phyloP scores from a whole-genome alignment of 176 grass and related monocot genomes.

The Rhynchospora breviuscula region DNA sequence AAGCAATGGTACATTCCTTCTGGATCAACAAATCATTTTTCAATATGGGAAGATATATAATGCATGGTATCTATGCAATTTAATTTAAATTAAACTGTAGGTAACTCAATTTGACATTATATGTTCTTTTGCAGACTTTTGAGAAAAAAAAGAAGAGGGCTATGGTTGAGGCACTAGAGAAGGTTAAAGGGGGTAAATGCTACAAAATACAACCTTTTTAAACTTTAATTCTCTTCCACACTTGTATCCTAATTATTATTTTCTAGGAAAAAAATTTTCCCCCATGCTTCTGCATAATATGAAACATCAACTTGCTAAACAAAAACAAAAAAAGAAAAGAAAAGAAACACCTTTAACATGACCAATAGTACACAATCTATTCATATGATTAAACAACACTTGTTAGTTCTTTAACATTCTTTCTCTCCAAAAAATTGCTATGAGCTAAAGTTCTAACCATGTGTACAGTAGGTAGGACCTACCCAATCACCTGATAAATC shows the following conservation, averaged over 20 bases:
- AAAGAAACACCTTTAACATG: neutral
- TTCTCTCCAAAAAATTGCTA: neutral
- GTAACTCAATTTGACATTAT: neutral
- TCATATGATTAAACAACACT: neutral
- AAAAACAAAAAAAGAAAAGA: too few species aligned
- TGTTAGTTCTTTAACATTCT: neutral
- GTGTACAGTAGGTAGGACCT: too few species aligned
- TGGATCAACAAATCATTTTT: neutral
- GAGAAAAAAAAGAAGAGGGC: constrained; percentile 66
- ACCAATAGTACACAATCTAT: neutral
- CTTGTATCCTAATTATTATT: neutral
- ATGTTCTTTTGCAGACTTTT: constrained; percentile 41
- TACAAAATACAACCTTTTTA: neutral
- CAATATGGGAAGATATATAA: neutral
- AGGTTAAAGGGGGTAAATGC: constrained; percentile 71
- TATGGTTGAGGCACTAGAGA: constrained; percentile 87
- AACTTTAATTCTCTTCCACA: neutral
- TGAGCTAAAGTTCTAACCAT: neutral
- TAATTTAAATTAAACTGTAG: neutral
- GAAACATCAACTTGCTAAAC: neutral
- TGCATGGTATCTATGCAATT: neutral
- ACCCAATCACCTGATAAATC: too few species aligned
- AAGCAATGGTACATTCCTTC: too few species aligned
- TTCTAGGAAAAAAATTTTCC: neutral
- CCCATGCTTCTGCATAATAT: neutral